Percentiles rank a stretch among this genome's conserved stretches.
phyloP scores from a whole-genome alignment of 2,329 filamentous ascomycete species.

The Chaetothyriales sp. region DNA sequence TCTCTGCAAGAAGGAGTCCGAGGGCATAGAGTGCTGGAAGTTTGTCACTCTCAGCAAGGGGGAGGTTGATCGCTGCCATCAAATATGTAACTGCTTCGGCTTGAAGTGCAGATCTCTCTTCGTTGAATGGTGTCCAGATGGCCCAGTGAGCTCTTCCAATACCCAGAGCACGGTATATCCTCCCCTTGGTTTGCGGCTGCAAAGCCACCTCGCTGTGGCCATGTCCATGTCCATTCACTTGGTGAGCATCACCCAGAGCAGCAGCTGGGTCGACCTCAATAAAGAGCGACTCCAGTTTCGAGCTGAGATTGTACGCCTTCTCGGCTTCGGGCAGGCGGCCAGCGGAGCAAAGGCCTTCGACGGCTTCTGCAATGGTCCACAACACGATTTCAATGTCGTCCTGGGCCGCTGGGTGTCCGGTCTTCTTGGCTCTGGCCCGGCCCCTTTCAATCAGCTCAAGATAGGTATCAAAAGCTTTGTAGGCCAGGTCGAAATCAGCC shows the following conservation, averaged over 20 bases:
- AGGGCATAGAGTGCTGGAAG: constrained; percentile 67
- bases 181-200: constrained; percentile 33
- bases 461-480: constrained; percentile 85
- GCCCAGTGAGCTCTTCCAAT: constrained; percentile 80
- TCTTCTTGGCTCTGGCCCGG: constrained; percentile 70
- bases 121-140: constrained; percentile 60
- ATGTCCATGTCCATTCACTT: constrained; percentile 1
- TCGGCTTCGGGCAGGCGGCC: constrained; percentile 60
- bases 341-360: constrained; percentile 68
- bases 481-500: constrained; percentile 80
- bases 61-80: constrained; percentile 54
- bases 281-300: constrained; percentile 60
- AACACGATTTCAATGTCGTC: constrained; percentile 67
- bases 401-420: constrained; percentile 50
- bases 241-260: not conserved
- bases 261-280: constrained; percentile 37
- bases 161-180: constrained; percentile 72
- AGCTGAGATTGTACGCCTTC: constrained; percentile 57
- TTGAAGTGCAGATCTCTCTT: constrained; percentile 57
- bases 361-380: constrained; percentile 62
- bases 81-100: constrained; percentile 62
- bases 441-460: constrained; percentile 73
- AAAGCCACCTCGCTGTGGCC: constrained; percentile 11
- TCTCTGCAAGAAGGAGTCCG: constrained; percentile 73
- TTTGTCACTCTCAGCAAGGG: constrained; percentile 50